Evolutionary conservation across 2,329 filamentous ascomycete species (phyloP), one percentile per base, ranked within the genome.

Genomic region (Hysterium pulicare): DNA sequence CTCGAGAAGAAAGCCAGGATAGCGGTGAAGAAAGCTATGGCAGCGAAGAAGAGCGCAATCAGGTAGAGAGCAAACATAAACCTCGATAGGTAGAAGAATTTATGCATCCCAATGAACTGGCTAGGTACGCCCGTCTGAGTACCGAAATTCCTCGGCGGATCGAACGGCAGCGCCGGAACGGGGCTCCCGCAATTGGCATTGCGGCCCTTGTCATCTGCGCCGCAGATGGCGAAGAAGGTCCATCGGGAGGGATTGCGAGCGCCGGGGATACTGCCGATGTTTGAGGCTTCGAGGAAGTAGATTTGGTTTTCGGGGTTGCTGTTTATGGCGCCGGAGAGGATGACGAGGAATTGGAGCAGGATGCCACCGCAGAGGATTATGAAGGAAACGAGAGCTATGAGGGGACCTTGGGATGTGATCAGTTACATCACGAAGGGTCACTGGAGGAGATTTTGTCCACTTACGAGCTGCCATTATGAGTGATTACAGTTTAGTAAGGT

Each of bases 1-100:
- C 86, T 81, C 24, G 82, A 82, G 67, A 76, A 87, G 59, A 85
- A 82, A 13, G 86, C 84, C 13, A 90, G 68, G 48, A 89, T 74
- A 50, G 82, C 79, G 9, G 76, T 70, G 66, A 89, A 78, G 61
- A 90, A 81, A 48, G 84, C 80, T 20, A 81, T 42, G 36, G 79
- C 75, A 49, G 80, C 79, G 66, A 95, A 93, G 74, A 95, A 82
- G 28, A 96, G 78, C 15, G 83, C 81, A 52, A 97, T 84, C 43
- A 97, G 73, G 72, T 87, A 87, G 69, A 95, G 93, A 28, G 90
- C 88, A 79, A 91, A 97, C 67, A 88, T 86, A 73, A 96, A 95
- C 31, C 91, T 82, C 72, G 89, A 94, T 62, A 93, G 77, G 70
- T 90, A 88, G 72, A 78, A 97, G 74, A 83, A 95, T 49, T 74